Evolutionary conservation across 139 green algal genomes (phyloP), one percentile per base, ranked within the genome.

Genomic region (Chlorella sp.): DNA sequence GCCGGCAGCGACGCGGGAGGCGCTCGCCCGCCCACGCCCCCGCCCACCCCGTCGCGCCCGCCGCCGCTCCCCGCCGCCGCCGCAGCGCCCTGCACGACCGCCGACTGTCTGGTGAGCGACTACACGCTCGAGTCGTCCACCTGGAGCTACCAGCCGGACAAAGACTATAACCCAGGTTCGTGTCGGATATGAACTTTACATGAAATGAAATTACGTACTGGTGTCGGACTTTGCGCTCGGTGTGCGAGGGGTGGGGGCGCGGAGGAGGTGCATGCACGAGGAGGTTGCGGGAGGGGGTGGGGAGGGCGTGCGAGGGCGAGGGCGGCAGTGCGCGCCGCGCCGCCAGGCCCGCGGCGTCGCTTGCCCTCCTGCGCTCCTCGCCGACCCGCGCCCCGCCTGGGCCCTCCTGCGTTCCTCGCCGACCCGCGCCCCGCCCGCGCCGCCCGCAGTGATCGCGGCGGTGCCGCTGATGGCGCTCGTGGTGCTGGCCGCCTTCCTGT

Each of bases 401-500:
- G 8, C 5, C 25, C 3, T 25, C 35, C 27, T 12, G 33, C 35
- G 9, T 31, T 5, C 1, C 33, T 31, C 9, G 59, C 21, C 23
- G 21, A 25, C 36, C 60, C 21, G 15, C 3, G 14, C 3, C 8
- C 9, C 3, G 55, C 19, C 27, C 55, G 33, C 27, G 55, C 55
- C 23, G 55, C 15, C 51, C 9, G 51, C 84, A 21, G 56, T 88
- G 17, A 64, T 91, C n/a, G 79, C 86, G 0, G 78, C 84, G 4
- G 43, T 90, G 11, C 86, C 86, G 5, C 8, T 82, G 11, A 71
- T 90, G 58, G 71, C 42, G 6, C 76, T 91, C 45, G 45, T 85
- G n/a, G 45, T 60, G 21, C 21, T 82, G 40, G 43, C 53, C 11
- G 48, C 64, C 36, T 63, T 85, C 77, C 77, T 86, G 2, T 65